These are phyloP conservation scores for Cryptococcus floricola DNA, from an alignment of 1,284 basidiomycete genomes.

Conservation along the genomic window DNA sequence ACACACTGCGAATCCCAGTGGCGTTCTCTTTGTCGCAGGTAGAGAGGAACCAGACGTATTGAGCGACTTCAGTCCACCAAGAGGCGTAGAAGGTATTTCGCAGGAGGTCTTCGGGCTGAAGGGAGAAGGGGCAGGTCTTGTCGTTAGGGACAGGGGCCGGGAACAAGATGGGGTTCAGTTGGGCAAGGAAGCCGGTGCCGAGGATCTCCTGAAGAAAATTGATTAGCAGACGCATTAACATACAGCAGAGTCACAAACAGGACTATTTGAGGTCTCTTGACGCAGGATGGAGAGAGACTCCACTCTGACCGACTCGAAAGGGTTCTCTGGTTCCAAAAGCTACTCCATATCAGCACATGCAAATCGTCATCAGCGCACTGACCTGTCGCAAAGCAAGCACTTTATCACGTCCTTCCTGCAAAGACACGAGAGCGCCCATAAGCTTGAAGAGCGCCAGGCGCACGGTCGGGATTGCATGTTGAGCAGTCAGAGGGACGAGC, in stretches of 20 bases:
- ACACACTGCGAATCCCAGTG: constrained; percentile 3
- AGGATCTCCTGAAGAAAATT: constrained; percentile 9
- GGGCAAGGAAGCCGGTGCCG: constrained; percentile 7
- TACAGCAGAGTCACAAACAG: not conserved
- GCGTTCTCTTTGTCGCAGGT: constrained; percentile 9
- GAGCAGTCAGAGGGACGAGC: constrained; percentile 35
- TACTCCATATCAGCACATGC: constrained; percentile 1
- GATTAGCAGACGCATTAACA: not conserved
- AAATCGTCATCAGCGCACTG: constrained; percentile 1
- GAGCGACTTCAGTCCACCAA: constrained; percentile 31
- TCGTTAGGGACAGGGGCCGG: constrained; percentile 8
- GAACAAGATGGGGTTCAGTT: constrained; percentile 23
- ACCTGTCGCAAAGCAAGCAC: constrained; percentile 31
- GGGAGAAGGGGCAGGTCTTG: constrained; percentile 6
- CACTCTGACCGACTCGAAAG: constrained; percentile 36
- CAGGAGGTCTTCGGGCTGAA: constrained; percentile 7
- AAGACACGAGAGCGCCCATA: constrained; percentile 21
- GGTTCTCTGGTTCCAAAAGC: constrained; percentile 39
- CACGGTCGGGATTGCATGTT: constrained; percentile 19
- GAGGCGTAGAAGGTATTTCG: constrained; percentile 21
- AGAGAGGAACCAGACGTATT: constrained; percentile 18
- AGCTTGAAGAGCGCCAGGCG: constrained; percentile 36
- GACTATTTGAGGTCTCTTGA: constrained; percentile 16
- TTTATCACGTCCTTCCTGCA: constrained; percentile 12
- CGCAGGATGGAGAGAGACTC: constrained; percentile 31